Conservation (phyloP, 805 yeast species). For the Lachancea meyersii region DNA sequence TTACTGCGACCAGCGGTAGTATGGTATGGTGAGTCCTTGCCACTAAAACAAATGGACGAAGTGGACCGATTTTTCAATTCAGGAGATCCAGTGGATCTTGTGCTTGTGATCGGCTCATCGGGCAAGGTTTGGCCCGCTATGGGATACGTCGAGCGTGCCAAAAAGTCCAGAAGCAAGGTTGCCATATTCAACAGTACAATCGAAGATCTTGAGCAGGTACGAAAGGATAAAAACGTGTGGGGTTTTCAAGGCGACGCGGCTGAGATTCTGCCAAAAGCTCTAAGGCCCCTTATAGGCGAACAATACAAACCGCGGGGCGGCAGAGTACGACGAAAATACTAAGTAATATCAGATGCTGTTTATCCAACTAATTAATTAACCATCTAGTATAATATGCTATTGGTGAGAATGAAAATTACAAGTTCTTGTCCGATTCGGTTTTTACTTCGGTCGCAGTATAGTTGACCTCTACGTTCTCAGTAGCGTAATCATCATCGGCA, state of each 20-base stretch:
- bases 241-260: constrained; percentile 80
- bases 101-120: constrained; percentile 79
- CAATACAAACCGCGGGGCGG: constrained; percentile 20
- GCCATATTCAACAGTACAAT: constrained; percentile 77
- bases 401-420: background rate
- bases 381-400: too few species aligned
- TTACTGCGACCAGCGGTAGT: constrained; percentile 83
- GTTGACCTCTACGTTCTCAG: background rate
- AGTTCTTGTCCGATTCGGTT: background rate
- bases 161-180: constrained; percentile 66
- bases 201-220: constrained; percentile 39
- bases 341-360: background rate
- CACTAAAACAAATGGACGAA: constrained; percentile 51
- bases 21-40: constrained; percentile 90
- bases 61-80: constrained; percentile 64
- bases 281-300: constrained; percentile 45
- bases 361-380: too few species aligned
- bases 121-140: constrained; percentile 90
- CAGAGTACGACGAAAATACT: background rate
- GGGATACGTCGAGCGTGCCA: constrained; percentile 76
- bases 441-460: background rate
- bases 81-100: constrained; percentile 50
- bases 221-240: constrained; percentile 48
- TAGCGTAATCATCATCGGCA: background rate
- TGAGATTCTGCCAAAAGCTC: constrained; percentile 56